Evolutionary conservation across 805 yeast species (phyloP), one percentile per base, ranked within the genome.

Genomic region (Monosporozyma solicola): DNA sequence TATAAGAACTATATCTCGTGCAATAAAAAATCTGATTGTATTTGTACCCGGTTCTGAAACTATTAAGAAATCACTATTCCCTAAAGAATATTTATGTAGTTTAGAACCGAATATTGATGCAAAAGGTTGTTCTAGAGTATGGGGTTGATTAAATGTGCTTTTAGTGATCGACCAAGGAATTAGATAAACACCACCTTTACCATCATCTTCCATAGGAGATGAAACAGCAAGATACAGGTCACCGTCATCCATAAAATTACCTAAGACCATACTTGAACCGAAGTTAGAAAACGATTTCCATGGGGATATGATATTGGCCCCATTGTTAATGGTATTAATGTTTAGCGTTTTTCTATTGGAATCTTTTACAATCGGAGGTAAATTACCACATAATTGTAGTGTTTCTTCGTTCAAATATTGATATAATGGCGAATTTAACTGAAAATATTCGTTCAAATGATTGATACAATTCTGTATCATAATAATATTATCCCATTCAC

Each of bases 11-110:
- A 57, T 39, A 64, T 39, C 27, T 54, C 62, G n/a, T 58, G 54
- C 29, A 61, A 58, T 13, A 20, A 60, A 57, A 6, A 80, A 53
- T 48, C 73, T 71, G 1, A 83, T 49, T 0, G 60, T 55, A 3
- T 82, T 78, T 0, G 61, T 43, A 0, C 87, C 86, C 0, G 87
- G 85, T 51, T 77, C 74, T 0, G 80, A 63, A 3, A 80, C 72
- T 0, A 76, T 72, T 7, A 82, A 61, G 49, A 72, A 70, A 9
- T 74, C 70, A 1, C 60, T 37, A 4, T 62, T 70, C 5, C 61
- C 53, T 0, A 70, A 20, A 0, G 53, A 59, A 55, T 73, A 66
- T 1, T 57, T 57, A 0, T 67, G 64, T 44, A 79, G 55, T 1
- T 67, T 57, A 0, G 70, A 59, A 0, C 87, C 87, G 58, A 77